Conservation (phyloP, 768 basidiomycete genomes). For the Phylloporus rhodoxanthus region DNA sequence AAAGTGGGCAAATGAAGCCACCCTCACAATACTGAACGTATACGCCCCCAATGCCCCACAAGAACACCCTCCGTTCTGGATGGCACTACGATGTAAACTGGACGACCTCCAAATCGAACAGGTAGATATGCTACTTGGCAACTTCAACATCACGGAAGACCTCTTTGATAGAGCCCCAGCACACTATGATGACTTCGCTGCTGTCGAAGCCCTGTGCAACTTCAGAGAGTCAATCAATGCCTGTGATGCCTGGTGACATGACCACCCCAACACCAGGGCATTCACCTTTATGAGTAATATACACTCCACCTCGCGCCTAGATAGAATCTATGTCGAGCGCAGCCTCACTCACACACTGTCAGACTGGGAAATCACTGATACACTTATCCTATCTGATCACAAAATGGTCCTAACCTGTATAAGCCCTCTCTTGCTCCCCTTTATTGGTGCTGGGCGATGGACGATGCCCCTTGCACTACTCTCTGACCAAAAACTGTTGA, state of each 20-base stretch:
- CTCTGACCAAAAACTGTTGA: no score
- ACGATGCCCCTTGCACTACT: no score
- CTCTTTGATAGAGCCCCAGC: background rate
- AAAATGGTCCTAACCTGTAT: background rate
- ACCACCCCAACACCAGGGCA: background rate
- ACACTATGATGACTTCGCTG: background rate
- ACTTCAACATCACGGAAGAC: no score
- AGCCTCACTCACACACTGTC: background rate
- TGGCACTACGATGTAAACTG: background rate
- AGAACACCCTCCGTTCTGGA: background rate
- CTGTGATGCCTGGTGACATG: background rate
- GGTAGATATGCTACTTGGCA: no score
- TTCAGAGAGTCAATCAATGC: background rate
- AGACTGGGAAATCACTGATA: background rate
- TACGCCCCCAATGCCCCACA: background rate
- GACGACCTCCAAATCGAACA: background rate
- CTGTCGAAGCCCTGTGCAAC: background rate
- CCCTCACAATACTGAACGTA: background rate
- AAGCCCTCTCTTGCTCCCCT: no score
- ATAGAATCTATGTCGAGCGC: background rate
- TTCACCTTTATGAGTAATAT: background rate
- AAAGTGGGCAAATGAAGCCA: background rate
- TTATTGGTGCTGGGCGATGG: background rate
- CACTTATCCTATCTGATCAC: slow-evolving; percentile 3
- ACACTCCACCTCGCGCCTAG: background rate